Percentiles rank a stretch among this genome's conserved stretches.
Conservation (phyloP, 352 stramenopile genomes). For the Globisporangium camurandrum region DNA sequence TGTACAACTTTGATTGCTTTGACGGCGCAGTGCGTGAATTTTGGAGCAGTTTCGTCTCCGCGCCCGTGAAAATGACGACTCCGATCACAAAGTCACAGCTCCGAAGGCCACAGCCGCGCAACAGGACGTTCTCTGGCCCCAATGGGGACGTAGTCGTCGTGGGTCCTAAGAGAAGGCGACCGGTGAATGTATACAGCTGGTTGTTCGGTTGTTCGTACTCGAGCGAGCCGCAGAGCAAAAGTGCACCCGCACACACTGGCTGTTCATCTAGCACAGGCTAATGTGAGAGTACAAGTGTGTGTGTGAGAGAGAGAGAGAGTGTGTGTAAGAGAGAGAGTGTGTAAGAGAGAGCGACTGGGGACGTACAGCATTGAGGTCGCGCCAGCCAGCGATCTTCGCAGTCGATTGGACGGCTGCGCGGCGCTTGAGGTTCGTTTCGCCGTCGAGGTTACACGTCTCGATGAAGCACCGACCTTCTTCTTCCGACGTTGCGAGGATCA, state of each 20-base stretch:
- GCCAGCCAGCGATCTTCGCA: constrained; percentile 46
- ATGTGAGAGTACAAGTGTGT: constrained; percentile 9
- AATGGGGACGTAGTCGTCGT: constrained; percentile 14
- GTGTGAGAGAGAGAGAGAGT: constrained; percentile 90
- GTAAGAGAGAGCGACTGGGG: too few relatives aligned
- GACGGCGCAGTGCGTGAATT: constrained; percentile 55
- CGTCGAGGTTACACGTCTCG: constrained; percentile 91
- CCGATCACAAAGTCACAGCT: constrained; percentile 52
- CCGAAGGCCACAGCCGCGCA: constrained; percentile 70
- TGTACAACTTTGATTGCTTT: constrained; percentile 70
- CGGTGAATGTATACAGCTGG: constrained; percentile 63
- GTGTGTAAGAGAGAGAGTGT: neutral
- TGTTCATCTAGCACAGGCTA: constrained; percentile 27
- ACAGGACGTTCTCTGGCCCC: constrained; percentile 68
- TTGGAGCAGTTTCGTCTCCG: constrained; percentile 86
- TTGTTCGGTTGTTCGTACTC: constrained; percentile 80
- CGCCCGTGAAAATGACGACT: constrained; percentile 86
- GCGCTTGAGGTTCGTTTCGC: constrained; percentile 93
- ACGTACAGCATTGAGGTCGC: constrained; percentile 31
- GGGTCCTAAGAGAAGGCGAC: constrained; percentile 22
- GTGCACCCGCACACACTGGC: constrained; percentile 14
- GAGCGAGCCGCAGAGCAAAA: constrained; percentile 17
- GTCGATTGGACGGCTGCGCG: constrained; percentile 45
- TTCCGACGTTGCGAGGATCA: constrained; percentile 65
- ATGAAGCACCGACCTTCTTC: constrained; percentile 85